Base-by-base conservation (phyloP, 2,329 filamentous ascomycete genomes). In the Dendryphion nanum region DNA sequence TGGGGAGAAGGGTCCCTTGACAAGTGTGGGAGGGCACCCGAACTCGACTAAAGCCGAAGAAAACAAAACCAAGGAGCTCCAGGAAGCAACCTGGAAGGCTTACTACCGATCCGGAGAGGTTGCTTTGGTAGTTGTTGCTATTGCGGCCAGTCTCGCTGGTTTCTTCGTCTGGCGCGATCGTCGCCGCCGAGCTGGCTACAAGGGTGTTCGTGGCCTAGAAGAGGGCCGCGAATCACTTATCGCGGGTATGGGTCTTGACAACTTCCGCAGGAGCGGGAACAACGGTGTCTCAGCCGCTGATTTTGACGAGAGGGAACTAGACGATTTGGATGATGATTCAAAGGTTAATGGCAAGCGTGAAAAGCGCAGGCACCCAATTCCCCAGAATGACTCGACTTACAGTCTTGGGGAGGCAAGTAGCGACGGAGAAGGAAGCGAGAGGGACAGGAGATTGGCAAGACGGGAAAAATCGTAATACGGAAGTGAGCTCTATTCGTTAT, bases 101-200 rank as follows among this genome's bases (percentile, higher is more conserved):
- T 96, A 96, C 66, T 85, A 85, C 60, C 84, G 86, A 54, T 93
- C 87, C 3, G 89, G 90, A 35, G 88, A 94, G 67, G 79, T 90
- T 5, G 89, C 89, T 2, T 76, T 96, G 2, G 81, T 90, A 13
- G 80, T 96, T 33, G 87, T 95, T 14, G 73, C 84, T 35, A 79
- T 93, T 42, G 83, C 82, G 1, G 87, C 86, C 1, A 71, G 69
- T 4, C 70, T 79, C 10, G 95, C 88, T 83, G 87, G 83, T n/a
- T 86, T 82, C 57, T 78, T 81, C 51, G 72, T 83, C 46, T 81
- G 76, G 73, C 73, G 77, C 35, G 74, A 72, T 45, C 73, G 80
- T 29, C 70, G 73, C 37, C 61, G 67, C 18, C 57, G 66, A 30
- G 47, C 51, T 21, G 72, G 71, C 21, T 76, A 77, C 49, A 64